Conservation (phyloP, 2,329 filamentous ascomycete genomes). For the Alternaria rosae region DNA sequence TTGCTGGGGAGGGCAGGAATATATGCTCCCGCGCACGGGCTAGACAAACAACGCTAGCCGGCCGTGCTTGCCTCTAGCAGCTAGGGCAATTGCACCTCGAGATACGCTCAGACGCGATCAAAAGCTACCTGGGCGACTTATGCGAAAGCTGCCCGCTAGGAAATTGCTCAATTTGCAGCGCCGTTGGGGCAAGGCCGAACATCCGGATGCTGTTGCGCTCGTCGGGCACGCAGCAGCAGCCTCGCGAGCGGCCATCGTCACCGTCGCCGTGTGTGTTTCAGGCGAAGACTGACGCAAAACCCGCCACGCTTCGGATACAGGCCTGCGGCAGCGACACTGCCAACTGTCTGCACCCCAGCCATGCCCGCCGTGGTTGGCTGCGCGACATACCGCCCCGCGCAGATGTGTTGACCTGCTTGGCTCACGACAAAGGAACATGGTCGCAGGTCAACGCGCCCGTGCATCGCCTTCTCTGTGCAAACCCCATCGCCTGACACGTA, state of each 20-base stretch:
- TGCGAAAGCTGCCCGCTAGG: slow-evolving; percentile 8
- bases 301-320: slow-evolving; percentile 29
- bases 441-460: slow-evolving; percentile 23
- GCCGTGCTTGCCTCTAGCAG: slow-evolving; percentile 16
- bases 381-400: slow-evolving; percentile 26
- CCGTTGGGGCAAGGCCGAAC: slow-evolving; percentile 4
- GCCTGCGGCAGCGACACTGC: slow-evolving; percentile 14
- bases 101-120: slow-evolving; percentile 36
- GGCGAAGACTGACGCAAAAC: slow-evolving; percentile 19
- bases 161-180: slow-evolving; percentile 29
- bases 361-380: slow-evolving; percentile 21
- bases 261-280: slow-evolving; percentile 24
- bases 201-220: slow-evolving; percentile 5
- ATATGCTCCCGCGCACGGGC: slow-evolving; percentile 23
- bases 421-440: slow-evolving; percentile 7
- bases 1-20: slow-evolving; percentile 25
- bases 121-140: slow-evolving; percentile 10
- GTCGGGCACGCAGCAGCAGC: not conserved
- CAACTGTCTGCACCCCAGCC: not conserved
- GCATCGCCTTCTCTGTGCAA: slow-evolving; percentile 33
- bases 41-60: slow-evolving; percentile 23
- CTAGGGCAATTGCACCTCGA: slow-evolving; percentile 24
- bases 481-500: slow-evolving; percentile 31
- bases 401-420: slow-evolving; percentile 18
- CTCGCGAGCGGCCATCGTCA: slow-evolving; percentile 3